These are phyloP conservation scores for Thalassiosira profunda DNA, from an alignment of 108 stramenopile genomes.

Conservation along the genomic window DNA sequence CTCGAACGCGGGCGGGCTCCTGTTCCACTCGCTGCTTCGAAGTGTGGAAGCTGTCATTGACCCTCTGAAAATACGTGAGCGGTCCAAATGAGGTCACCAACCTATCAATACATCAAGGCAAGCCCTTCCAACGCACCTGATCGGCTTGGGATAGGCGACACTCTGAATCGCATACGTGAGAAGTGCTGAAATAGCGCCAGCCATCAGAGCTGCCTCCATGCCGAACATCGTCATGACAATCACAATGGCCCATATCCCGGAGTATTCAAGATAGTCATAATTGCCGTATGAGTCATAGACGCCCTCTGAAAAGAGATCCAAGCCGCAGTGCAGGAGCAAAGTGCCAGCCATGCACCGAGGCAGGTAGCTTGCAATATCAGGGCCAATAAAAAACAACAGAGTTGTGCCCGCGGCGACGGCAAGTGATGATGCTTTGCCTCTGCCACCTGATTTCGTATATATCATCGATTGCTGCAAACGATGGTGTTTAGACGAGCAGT, in stretches of 20 bases:
- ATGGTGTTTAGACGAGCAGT: too few relatives aligned
- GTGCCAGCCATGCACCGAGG: slow-evolving; percentile 91
- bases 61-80: too few relatives aligned
- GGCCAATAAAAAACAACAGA: slow-evolving; percentile 74
- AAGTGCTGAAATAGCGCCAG: slow-evolving; percentile 67
- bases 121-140: too few relatives aligned
- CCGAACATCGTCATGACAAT: slow-evolving; percentile 77
- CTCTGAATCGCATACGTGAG: slow-evolving; percentile 68
- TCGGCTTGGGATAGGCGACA: slow-evolving; percentile 60
- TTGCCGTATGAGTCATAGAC: slow-evolving; percentile 62
- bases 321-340: slow-evolving; percentile 82
- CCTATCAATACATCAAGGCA: too few relatives aligned
- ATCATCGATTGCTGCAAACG: slow-evolving; percentile 64
- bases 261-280: slow-evolving; percentile 54
- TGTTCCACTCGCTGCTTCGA: slow-evolving; percentile 61
- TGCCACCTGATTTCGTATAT: slow-evolving; percentile 82
- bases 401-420: slow-evolving; percentile 47
- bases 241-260: slow-evolving; percentile 72
- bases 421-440: slow-evolving; percentile 47
- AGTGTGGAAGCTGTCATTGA: slow-evolving; percentile 75
- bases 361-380: slow-evolving; percentile 57
- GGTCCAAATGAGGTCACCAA: too few relatives aligned
- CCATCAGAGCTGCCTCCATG: slow-evolving; percentile 73
- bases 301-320: slow-evolving; percentile 86
- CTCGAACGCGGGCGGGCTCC: slow-evolving; percentile 31